These are phyloP conservation scores for Penicillium parvum DNA, from an alignment of 495 filamentous ascomycete species.

Conservation along the genomic window DNA sequence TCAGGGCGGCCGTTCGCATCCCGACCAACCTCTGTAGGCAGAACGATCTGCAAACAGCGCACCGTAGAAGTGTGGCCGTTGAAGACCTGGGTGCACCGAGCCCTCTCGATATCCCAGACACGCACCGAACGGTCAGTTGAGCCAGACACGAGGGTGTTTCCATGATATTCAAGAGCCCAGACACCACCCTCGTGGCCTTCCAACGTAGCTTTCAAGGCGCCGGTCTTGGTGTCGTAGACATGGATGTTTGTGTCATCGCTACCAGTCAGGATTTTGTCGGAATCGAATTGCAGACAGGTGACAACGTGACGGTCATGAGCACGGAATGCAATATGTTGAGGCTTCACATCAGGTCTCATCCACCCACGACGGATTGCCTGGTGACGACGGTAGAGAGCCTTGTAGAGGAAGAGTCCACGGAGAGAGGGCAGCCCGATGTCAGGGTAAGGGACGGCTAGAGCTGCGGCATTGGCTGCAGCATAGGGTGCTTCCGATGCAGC, in stretches of 20 bases:
- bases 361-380: conserved; percentile 84
- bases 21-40: conserved; percentile 74
- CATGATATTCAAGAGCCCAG: conserved; percentile 95
- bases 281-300: conserved; percentile 95
- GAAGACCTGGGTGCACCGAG: conserved; percentile 88
- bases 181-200: conserved; percentile 96
- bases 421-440: conserved; percentile 73
- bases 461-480: conserved; percentile 78
- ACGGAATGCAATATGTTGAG: conserved; percentile 91
- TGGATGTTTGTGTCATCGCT: conserved; percentile 98
- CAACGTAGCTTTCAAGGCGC: conserved; percentile 73
- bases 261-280: conserved; percentile 95
- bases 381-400: conserved; percentile 91
- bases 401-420: conserved; percentile 84
- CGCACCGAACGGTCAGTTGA: conserved; percentile 94
- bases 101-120: conserved; percentile 95
- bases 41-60: conserved; percentile 89
- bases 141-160: conserved; percentile 90
- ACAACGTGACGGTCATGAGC: conserved; percentile 96
- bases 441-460: conserved; percentile 74
- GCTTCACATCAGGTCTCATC: conserved; percentile 80
- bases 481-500: conserved; percentile 69
- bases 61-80: conserved; percentile 98
- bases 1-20: conserved; percentile 68
- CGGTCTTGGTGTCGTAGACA: conserved; percentile 96